Evolutionary conservation across 1,284 basidiomycete species (phyloP), one percentile per base, ranked within the genome.

Genomic region (Heterobasidion parviporum): DNA sequence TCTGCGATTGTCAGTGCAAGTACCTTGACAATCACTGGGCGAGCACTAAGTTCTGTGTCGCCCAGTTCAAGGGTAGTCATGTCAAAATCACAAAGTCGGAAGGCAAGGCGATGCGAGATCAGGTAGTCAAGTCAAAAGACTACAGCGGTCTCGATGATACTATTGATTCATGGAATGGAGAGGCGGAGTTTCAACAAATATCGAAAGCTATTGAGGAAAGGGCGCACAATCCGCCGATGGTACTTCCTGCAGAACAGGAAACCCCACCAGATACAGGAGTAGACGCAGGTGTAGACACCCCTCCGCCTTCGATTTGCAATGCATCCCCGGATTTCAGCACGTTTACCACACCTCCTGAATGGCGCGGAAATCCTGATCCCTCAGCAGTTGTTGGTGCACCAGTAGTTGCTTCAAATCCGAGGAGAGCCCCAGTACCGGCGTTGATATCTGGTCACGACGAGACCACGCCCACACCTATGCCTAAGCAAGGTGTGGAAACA

Each of bases 41-140:
- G 9, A 84, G 91, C 60, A 94, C 92, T n/a, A 98, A 98, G 68
- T 98, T 95, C 74, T 92, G 94, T 65, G 73, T 94, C 34, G 79
- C 76, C 15, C 88, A 92, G 67, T 92, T 93, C 77, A 87, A 86
- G 62, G 80, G 79, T 5, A 67, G 75, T 4, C 81, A 85, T 56
- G 74, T 80, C 0, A 68, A 68, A 18, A 68, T 81, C 51, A 77
- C 74, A 35, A 89, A 87, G 65, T 68, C 73, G 1, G 80, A 86
- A 51, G 77, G 81, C 10, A 85, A 81, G 58, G 71, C 72, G 1
- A 67, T 87, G 54, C 80, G 81, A 54, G 75, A 83, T 34, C 65
- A 68, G 0, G 70, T 93, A 46, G 69, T 80, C 44, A 73, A 78
- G 56, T 80, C 85, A n/a, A 93, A 92, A 64, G 72, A 72, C 26